These are phyloP conservation scores for Trypanosoma melophagium DNA, from an alignment of 208 protist species.

Conservation along the genomic window DNA sequence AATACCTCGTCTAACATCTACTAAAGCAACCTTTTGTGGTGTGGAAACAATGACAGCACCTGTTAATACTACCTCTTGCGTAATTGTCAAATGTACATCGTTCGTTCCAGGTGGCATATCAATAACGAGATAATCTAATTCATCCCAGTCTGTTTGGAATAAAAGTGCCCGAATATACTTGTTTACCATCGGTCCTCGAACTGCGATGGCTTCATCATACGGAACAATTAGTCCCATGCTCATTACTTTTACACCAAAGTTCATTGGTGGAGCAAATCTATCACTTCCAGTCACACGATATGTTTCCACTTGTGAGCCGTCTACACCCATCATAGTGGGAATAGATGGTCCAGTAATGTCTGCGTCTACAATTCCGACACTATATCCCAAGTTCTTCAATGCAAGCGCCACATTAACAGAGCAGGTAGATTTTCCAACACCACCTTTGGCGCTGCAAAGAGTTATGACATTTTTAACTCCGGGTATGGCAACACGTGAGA, in stretches of 20 bases:
- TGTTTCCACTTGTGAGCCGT: conserved; percentile 78
- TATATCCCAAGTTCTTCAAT: conserved; percentile 74
- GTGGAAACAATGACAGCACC: conserved; percentile 97
- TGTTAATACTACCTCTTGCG: conserved; percentile 81
- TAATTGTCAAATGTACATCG: conserved; percentile 92
- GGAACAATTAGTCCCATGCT: conserved; percentile 90
- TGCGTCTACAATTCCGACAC: conserved; percentile 88
- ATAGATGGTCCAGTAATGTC: conserved; percentile 93
- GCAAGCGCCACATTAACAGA: conserved; percentile 88
- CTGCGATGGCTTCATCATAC: conserved; percentile 87
- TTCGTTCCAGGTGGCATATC: conserved; percentile 93
- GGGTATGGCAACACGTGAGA: conserved; percentile 76
- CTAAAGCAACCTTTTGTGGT: conserved; percentile 93
- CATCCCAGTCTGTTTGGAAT: conserved; percentile 89
- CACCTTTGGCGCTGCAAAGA: conserved; percentile 91
- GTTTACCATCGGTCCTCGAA: conserved; percentile 91
- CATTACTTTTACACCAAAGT: conserved; percentile 93
- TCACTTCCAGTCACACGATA: conserved; percentile 83
- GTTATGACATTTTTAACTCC: conserved; percentile 84
- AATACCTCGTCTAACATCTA: conserved; percentile 88
- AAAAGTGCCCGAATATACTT: conserved; percentile 89
- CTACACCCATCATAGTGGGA: conserved; percentile 85
- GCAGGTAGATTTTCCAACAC: conserved; percentile 93
- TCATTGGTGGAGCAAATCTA: conserved; percentile 80
- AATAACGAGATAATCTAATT: conserved; percentile 91